Evolutionary conservation across 1,284 basidiomycete genomes (phyloP).

Genomic region (Ceratobasidium sp.): DNA sequence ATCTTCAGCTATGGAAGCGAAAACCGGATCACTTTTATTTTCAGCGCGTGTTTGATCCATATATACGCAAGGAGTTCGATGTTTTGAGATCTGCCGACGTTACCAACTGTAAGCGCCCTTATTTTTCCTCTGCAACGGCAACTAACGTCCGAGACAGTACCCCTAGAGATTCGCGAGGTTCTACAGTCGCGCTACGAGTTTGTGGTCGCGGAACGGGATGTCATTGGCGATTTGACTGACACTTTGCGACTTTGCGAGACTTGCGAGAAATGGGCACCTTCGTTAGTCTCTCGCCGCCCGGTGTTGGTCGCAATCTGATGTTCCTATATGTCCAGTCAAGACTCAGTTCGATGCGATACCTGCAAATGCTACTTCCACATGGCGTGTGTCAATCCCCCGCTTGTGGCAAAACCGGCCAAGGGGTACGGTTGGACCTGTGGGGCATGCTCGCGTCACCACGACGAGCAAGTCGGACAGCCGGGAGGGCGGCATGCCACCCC

Average conservation of each 20-base stretch:
- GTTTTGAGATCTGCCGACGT: conserved; percentile 88
- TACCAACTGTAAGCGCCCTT: conserved; percentile 78
- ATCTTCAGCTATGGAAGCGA: conserved; percentile 95
- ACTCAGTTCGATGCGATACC: conserved; percentile 92
- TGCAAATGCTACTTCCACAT: conserved; percentile 98
- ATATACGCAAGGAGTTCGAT: conserved; percentile 98
- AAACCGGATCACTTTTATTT: conserved; percentile 96
- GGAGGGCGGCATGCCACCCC: conserved; percentile 50
- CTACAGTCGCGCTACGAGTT: conserved; percentile 91
- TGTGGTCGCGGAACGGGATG: conserved; percentile 92
- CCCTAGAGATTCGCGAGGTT: conserved; percentile 77
- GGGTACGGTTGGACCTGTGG: conserved; percentile 99
- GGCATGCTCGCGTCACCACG: conserved; percentile 87
- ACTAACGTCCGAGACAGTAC: conserved; percentile 64
- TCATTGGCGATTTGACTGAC: conserved; percentile 91
- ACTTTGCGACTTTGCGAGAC: conserved; percentile 84
- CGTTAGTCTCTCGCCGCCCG: conserved; percentile 61
- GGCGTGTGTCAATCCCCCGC: conserved; percentile 90
- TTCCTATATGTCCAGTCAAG: conserved; percentile 63
- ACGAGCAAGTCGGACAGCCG: conserved; percentile 78
- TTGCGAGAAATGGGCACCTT: conserved; percentile 88
- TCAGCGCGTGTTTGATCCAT: conserved; percentile 93
- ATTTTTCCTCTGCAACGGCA: background rate
- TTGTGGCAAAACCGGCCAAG: conserved; percentile 94
- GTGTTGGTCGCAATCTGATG: conserved; percentile 4